Evolutionary conservation across 257 asterid species (phyloP), one percentile per base, ranked within the genome.

Genomic region (Solanum ahanhuiri): DNA sequence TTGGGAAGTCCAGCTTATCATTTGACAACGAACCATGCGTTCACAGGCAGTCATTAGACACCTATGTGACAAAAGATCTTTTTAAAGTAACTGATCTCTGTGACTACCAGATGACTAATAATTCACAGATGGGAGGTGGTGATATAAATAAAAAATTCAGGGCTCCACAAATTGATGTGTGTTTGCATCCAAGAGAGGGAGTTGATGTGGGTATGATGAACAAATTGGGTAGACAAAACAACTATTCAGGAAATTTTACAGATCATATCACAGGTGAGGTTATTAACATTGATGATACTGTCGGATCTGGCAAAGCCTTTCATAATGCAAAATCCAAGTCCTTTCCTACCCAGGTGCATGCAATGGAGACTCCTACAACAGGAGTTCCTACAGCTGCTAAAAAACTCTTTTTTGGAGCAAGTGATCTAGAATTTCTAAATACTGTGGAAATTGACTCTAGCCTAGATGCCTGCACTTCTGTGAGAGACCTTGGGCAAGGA

Each of bases 241-340:
- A 91, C 88, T 89, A 72, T 67, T 84, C 92, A 86, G 92, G 90
- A 83, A 86, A 86, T 86, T 87, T 77, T 75, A 89, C 86, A 86
- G 93, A 90, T 77, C 88, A 92, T 89, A 83, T 89, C 71, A 85
- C 90, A 64, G 98, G 97, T 89, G 98, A 95, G 91, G 94, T 94
- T 84, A 93, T 97, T 90, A 90, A 94, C 77, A 87, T 89, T 67
- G 93, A 91, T 43, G 91, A 88, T 79, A 76, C 90, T 66, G 87
- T 88, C 87, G 88, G 92, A 86, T 90, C 87, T 83, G 83, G 83
- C 72, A 91, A 90, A 89, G 87, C 89, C 79, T 85, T 88, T 82
- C 84, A 87, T 35, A 87, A 48, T 76, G 89, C 86, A 82, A 87
- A 87, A 64, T 87, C 90, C 84, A 39, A 82, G 85, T 85, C 86